These are phyloP conservation scores for Epichloe scottii DNA, from an alignment of 2,329 filamentous ascomycete species.

Conservation along the genomic window DNA sequence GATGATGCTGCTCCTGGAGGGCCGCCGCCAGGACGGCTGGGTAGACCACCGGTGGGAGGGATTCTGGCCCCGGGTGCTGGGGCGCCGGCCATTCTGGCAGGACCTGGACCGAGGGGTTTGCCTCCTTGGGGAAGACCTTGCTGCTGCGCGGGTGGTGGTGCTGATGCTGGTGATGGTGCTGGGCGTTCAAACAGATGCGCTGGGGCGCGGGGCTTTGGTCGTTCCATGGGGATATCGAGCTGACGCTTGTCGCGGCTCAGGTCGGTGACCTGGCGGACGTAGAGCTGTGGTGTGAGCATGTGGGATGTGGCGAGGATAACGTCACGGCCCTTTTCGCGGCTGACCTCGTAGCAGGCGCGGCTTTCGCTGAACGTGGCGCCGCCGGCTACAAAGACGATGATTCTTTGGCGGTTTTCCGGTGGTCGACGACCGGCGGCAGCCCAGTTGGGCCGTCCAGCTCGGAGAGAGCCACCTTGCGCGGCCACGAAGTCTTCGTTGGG, in stretches of 20 bases:
- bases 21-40: constrained; percentile 9
- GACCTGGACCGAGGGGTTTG: not conserved
- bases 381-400: constrained; percentile 90
- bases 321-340: constrained; percentile 60
- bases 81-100: constrained; percentile 1
- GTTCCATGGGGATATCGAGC: constrained; percentile 70
- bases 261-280: constrained; percentile 71
- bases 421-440: constrained; percentile 65
- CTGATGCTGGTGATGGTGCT: constrained; percentile 34
- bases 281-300: constrained; percentile 79
- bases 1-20: constrained; percentile 6
- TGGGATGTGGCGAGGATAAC: constrained; percentile 84
- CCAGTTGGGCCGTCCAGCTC: constrained; percentile 91
- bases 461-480: constrained; percentile 59
- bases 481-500: constrained; percentile 45
- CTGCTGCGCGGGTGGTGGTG: constrained; percentile 35
- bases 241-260: constrained; percentile 62
- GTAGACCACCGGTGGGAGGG: constrained; percentile 13
- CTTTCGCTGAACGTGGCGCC: constrained; percentile 90
- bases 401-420: constrained; percentile 71
- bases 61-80: not conserved
- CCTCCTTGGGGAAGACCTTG: not conserved
- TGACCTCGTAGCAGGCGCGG: constrained; percentile 78
- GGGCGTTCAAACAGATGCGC: constrained; percentile 74
- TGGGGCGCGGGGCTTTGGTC: constrained; percentile 69